Evolutionary conservation across 768 basidiomycete genomes (phyloP).

Genomic region (Multifurca ochricompacta): DNA sequence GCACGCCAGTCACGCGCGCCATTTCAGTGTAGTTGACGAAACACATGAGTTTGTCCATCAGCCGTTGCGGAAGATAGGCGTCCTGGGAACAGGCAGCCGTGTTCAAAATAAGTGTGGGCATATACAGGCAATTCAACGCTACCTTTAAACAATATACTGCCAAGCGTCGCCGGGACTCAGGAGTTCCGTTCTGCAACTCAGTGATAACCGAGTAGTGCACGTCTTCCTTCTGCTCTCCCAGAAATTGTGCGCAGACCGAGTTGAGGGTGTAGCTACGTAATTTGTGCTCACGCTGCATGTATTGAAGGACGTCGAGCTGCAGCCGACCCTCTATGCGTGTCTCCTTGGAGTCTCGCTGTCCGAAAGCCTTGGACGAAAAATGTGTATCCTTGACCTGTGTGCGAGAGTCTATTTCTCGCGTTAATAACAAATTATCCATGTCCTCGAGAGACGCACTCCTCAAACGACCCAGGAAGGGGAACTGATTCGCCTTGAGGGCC

Average conservation of each 20-base stretch:
- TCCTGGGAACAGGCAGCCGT: constrained; percentile 45
- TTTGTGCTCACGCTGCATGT: constrained; percentile 98
- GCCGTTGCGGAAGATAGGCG: constrained; percentile 92
- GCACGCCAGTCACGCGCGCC: constrained; percentile 99
- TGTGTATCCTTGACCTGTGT: constrained; percentile 88
- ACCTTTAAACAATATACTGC: constrained; percentile 99
- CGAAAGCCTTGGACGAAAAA: constrained; percentile 97
- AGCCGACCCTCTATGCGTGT: constrained; percentile 85
- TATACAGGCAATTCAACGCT: background rate
- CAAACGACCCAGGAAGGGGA: constrained; percentile 61
- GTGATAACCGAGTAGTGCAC: constrained; percentile 99
- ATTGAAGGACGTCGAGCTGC: constrained; percentile 92
- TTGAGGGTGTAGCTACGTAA: constrained; percentile 95
- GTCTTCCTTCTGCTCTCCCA: constrained; percentile 98
- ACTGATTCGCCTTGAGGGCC: constrained; percentile 60
- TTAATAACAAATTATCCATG: background rate
- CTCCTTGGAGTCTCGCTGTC: constrained; percentile 94
- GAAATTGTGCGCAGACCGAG: constrained; percentile 94
- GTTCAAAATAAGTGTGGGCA: background rate
- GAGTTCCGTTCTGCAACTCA: constrained; percentile 92
- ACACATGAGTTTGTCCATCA: constrained; percentile 98
- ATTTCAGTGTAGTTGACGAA: constrained; percentile 98
- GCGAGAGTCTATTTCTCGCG: constrained; percentile 46
- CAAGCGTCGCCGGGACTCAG: constrained; percentile 84
- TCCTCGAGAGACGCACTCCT: constrained; percentile 1